Base-by-base conservation (phyloP, 1,284 basidiomycete species). In the Anthracocystis walkeri region DNA sequence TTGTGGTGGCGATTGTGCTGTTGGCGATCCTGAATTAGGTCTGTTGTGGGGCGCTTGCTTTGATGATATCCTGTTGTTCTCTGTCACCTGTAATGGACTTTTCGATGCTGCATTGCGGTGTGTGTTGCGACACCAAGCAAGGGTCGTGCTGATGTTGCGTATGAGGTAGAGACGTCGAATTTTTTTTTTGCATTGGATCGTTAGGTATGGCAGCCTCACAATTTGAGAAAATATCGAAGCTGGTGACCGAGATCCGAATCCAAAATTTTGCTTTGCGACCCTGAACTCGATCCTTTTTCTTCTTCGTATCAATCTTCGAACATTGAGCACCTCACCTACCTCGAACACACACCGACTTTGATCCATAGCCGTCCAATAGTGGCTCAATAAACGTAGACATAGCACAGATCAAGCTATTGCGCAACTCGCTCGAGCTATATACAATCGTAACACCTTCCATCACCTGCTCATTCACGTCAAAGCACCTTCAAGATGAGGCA, bases 1-100 rank as follows among this genome's bases (percentile, higher is more conserved):
- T 97, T 67, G 96, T 99, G 16, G 89, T 93, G 25, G 90, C 90
- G n/a, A 88, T 99, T 67, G 94, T 99, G 21, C 87, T 99, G 33
- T 87, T 99, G 41, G 96, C 95, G 16, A 58, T 78, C 11, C 66
- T 75, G 25, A 60, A 53, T 18, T 75, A 65, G 56, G 18, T 1
- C 12, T 20, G 25, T 14, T 51, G n/a, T n/a, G n/a, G n/a, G n/a
- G n/a, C 45, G 18, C 18, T 55, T 48, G 49, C 23, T 44, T 25
- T 12, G 6, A 20, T 63, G 35, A 14, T 57, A 10, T 48, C 41
- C 45, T 58, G 23, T 51, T 25, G 35, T 45, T 16, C 16, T 42
- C n/a, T 40, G 62, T 45, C 49, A 45, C 48, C 40, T 51, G 58
- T 66, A 60, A 65, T 59, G 58, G 58, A 57, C 42, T 25, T 58